A percentile compares a stretch with the other conserved stretches of the same genome.
Conservation (phyloP, 2,329 filamentous ascomycete genomes). For the Cercospora sp. region DNA sequence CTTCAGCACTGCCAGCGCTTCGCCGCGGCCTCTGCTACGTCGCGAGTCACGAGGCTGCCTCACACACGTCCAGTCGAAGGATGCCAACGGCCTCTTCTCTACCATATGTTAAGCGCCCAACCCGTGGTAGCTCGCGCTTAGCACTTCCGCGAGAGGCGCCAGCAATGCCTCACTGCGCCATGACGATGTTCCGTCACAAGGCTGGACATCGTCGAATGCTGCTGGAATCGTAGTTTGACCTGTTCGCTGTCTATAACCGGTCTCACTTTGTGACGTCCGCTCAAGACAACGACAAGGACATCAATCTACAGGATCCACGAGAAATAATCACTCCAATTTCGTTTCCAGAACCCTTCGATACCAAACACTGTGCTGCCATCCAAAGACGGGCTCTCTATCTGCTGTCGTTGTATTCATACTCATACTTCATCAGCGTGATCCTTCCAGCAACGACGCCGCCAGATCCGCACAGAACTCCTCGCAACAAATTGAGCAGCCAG, state of each 20-base stretch:
- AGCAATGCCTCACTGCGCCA: background rate
- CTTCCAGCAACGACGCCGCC: background rate
- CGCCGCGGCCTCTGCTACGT: background rate
- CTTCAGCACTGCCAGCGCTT: background rate
- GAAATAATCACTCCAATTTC: background rate
- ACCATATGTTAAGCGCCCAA: slow-evolving; percentile 8
- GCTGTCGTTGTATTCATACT: background rate
- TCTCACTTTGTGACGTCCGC: background rate
- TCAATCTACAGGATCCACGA: background rate
- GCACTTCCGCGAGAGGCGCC: slow-evolving; percentile 8
- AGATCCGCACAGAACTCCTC: background rate
- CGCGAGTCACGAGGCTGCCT: background rate
- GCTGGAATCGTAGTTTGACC: background rate
- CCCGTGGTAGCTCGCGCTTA: slow-evolving; percentile 1
- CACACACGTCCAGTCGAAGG: background rate
- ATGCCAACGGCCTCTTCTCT: background rate
- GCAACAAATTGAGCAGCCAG: background rate
- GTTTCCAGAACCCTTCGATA: background rate
- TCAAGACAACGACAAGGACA: background rate
- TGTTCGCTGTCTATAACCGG: background rate
- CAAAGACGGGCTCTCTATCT: background rate
- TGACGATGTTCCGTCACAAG: background rate
- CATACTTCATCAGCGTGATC: background rate
- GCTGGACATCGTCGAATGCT: background rate
- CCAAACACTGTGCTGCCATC: background rate